Evolutionary conservation across 1,139 yeast genomes (phyloP).

Genomic region (Yamadazyma diospyri): DNA sequence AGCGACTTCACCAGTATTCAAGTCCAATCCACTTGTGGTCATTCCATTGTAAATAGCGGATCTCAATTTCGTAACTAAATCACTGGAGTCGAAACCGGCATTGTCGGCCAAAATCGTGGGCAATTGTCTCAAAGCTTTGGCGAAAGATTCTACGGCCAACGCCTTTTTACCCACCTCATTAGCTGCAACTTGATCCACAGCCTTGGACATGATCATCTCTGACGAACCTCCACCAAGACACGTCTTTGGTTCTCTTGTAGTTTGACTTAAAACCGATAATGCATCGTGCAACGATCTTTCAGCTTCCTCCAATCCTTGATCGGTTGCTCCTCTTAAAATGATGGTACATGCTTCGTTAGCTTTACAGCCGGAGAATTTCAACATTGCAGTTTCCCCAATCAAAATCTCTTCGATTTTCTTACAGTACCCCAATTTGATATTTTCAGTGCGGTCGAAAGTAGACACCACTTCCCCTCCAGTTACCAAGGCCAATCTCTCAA

Average conservation of each 20-base stretch:
- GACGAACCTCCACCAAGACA: slow-evolving; percentile 98
- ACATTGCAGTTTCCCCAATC: slow-evolving; percentile 84
- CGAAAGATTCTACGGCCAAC: slow-evolving; percentile 91
- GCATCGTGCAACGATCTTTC: slow-evolving; percentile 98
- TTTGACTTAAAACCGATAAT: slow-evolving; percentile 88
- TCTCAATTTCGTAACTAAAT: slow-evolving; percentile 84
- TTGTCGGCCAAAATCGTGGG: slow-evolving; percentile 96
- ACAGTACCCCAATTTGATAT: slow-evolving; percentile 83
- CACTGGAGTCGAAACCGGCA: slow-evolving; percentile 95
- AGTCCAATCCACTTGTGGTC: slow-evolving; percentile 86
- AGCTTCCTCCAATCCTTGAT: slow-evolving; percentile 93
- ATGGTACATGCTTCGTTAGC: slow-evolving; percentile 97
- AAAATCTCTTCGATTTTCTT: slow-evolving; percentile 85
- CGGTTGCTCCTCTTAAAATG: slow-evolving; percentile 95
- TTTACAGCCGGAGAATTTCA: slow-evolving; percentile 90
- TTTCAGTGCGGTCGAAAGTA: slow-evolving; percentile 89
- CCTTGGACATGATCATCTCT: slow-evolving; percentile 97
- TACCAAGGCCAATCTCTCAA: slow-evolving; percentile 91
- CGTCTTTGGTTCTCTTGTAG: slow-evolving; percentile 91
- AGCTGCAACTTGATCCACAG: slow-evolving; percentile 93
- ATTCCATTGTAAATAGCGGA: slow-evolving; percentile 92
- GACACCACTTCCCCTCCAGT: slow-evolving; percentile 99
- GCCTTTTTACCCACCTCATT: slow-evolving; percentile 93
- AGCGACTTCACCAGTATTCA: slow-evolving; percentile 77
- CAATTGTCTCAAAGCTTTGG: slow-evolving; percentile 87